Conservation (phyloP, 441 rosid genomes). For the Gossypium gossypioides region DNA sequence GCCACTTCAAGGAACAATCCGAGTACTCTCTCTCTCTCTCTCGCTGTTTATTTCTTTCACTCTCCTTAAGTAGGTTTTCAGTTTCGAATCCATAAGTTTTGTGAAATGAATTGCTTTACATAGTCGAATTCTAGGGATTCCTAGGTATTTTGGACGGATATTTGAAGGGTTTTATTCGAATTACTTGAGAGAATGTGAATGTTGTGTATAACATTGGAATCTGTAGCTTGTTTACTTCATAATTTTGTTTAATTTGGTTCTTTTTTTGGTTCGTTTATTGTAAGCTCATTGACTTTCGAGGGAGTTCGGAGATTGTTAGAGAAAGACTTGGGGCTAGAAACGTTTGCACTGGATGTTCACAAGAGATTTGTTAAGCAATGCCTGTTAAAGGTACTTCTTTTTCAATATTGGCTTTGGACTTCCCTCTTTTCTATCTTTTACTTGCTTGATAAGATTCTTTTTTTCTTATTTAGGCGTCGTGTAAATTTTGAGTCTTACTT, state of each 20-base stretch:
- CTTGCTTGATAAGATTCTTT: not conserved
- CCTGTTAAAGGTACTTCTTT: constrained; percentile 39
- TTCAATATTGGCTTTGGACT: not conserved
- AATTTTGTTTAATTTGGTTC: not conserved
- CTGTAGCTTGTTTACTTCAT: not conserved
- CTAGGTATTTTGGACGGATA: not conserved
- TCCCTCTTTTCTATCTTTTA: not conserved
- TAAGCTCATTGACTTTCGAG: constrained; percentile 64
- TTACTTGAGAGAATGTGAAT: not conserved
- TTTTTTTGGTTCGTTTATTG: not conserved
- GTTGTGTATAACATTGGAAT: not conserved
- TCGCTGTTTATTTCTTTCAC: not conserved
- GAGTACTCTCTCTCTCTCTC: constrained; percentile 30
- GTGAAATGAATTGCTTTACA: not conserved
- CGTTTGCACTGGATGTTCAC: constrained; percentile 56
- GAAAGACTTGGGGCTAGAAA: constrained; percentile 61
- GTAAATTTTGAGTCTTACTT: not conserved
- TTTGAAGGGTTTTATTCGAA: not conserved
- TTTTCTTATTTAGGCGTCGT: not conserved
- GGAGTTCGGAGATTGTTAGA: constrained; percentile 75
- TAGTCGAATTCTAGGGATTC: not conserved
- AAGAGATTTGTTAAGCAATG: constrained; percentile 61
- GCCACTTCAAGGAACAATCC: constrained; percentile 52
- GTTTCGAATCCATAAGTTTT: not conserved
- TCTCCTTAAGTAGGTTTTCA: not conserved